Conservation (phyloP, 495 filamentous ascomycete species). For the Ascobolus immersus region DNA sequence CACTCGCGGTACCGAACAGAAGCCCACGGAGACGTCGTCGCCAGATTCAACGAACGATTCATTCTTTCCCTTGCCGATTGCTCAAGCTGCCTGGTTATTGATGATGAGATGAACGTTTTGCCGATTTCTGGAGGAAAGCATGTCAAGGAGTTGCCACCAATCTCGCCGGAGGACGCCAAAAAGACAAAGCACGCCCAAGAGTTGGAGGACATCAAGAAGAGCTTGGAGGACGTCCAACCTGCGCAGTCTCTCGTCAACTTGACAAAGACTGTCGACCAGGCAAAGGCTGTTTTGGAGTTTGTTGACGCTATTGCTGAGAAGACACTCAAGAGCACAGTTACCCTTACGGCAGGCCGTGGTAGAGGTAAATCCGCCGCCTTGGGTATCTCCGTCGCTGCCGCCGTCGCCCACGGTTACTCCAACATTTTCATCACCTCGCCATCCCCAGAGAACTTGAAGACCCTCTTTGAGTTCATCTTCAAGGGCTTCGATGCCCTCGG, state of each 20-base stretch:
- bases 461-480: slow-evolving; percentile 93
- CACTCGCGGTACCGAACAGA: slow-evolving; percentile 93
- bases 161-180: slow-evolving; percentile 36
- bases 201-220: slow-evolving; percentile 67
- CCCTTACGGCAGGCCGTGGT: slow-evolving; percentile 79
- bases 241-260: slow-evolving; percentile 61
- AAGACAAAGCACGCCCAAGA: slow-evolving; percentile 45
- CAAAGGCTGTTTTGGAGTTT: slow-evolving; percentile 80
- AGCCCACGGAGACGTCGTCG: slow-evolving; percentile 82
- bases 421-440: slow-evolving; percentile 99
- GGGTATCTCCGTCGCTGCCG: slow-evolving; percentile 80
- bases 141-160: slow-evolving; percentile 58
- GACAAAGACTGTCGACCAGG: slow-evolving; percentile 79
- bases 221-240: slow-evolving; percentile 57
- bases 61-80: slow-evolving; percentile 86
- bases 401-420: slow-evolving; percentile 85
- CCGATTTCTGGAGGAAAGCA: slow-evolving; percentile 89
- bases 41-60: slow-evolving; percentile 94
- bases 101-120: slow-evolving; percentile 92
- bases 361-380: slow-evolving; percentile 91
- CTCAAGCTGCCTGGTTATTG: slow-evolving; percentile 80
- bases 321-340: slow-evolving; percentile 75
- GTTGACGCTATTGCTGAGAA: slow-evolving; percentile 94
- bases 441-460: slow-evolving; percentile 94
- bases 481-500: slow-evolving; percentile 88